These are phyloP conservation scores for Tetradesmus lagerheimii DNA, from an alignment of 139 green algal genomes.

Conservation along the genomic window DNA sequence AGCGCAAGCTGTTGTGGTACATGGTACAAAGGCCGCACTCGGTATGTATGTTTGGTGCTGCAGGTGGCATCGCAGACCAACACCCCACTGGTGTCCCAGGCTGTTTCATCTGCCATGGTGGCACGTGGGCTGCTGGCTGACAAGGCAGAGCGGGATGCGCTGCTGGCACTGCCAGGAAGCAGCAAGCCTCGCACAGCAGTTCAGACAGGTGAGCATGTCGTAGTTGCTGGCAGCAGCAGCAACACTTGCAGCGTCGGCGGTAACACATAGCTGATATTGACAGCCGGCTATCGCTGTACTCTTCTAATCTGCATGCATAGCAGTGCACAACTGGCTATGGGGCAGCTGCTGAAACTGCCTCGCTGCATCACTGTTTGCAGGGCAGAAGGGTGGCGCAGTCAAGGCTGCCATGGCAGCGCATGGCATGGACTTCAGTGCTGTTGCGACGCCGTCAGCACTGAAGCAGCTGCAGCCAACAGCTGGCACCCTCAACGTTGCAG, in stretches of 20 bases:
- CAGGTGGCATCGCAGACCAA: constrained; percentile 33
- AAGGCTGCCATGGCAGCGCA: constrained; percentile 21
- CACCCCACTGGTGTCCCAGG: constrained; percentile 26
- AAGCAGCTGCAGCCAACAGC: constrained; percentile 34
- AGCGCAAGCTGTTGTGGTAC: too few species aligned
- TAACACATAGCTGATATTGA: too few species aligned
- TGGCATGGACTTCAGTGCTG: not conserved
- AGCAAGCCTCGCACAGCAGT: not conserved
- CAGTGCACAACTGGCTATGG: too few species aligned
- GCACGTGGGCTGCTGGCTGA: constrained; percentile 31
- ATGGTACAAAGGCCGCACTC: too few species aligned
- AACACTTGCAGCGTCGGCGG: too few species aligned
- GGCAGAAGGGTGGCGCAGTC: not conserved
- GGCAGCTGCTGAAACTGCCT: not conserved
- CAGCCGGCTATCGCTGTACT: too few species aligned
- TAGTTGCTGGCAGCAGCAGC: too few species aligned
- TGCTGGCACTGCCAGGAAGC: constrained; percentile 16
- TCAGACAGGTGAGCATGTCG: not conserved
- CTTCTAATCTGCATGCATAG: too few species aligned
- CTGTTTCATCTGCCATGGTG: constrained; percentile 32
- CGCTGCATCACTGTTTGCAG: not conserved
- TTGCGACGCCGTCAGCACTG: constrained; percentile 3
- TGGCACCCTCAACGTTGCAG: constrained; percentile 33
- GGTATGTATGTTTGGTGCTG: not conserved
- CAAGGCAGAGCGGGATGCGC: constrained; percentile 18